Base-by-base conservation (phyloP, 2,329 filamentous ascomycete species). In the Stemphylium lycopersici region DNA sequence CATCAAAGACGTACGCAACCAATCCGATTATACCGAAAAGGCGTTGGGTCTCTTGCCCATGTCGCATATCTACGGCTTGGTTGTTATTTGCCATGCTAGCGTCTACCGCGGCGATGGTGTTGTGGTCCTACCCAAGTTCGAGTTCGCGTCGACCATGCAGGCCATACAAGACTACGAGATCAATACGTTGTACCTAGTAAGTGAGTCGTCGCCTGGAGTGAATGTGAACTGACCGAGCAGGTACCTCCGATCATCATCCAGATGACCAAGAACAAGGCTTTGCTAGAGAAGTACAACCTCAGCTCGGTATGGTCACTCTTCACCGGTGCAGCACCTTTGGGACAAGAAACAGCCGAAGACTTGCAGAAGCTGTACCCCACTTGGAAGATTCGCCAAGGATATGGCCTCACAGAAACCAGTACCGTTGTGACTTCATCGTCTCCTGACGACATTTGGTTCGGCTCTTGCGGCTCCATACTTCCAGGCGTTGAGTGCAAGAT, bases 191-290 rank as follows among this genome's bases (percentile, higher is more conserved):
- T 88, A 83, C 62, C 72, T 95, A 62, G 90, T 88, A 72, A 68
- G 81, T 69, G 15, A 38, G 32, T 29, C 2, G 6, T 12, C 1
- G 11, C 13, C 4, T 18, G 12, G 22, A 13, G 11, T 16, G 15
- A 10, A 15, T 10, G 10, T 13, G 31, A 31, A 32, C 56, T 69
- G 15, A 68, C 57, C 3, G 10, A 33, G 36, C 34, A 87, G 84
- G 87, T 93, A 0, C 91, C 91, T 6, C 91, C 91, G 0, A 93
- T 96, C 66, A 86, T 96, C 54, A 90, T 96, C 56, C 81, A 85
- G 55, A 84, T 96, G 79, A 80, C 89, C 20, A 90, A 89, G 58
- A 87, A 85, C 63, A 80, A 82, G 38, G 76, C 84, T 0, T 61
- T 83, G 0, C 83, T 86, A 60, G 78, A 82, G 16, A 85, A 89